These are phyloP conservation scores for Curvularia sp. DNA, from an alignment of 2,329 filamentous ascomycete species.

Conservation along the genomic window DNA sequence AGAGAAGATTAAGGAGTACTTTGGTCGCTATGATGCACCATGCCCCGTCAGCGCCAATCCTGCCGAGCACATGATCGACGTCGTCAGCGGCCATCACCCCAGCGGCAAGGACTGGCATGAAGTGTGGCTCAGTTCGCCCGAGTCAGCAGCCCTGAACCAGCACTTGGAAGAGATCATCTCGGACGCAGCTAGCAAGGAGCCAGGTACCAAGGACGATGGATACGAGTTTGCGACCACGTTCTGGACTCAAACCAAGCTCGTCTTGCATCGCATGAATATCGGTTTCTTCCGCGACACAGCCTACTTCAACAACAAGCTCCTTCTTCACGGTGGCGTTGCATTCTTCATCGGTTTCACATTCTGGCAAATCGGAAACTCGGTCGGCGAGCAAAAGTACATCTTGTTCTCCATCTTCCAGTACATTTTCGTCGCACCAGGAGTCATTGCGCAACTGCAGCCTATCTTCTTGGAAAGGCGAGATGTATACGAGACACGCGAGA, in stretches of 20 bases:
- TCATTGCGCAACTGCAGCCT: conserved; percentile 51
- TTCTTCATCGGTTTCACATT: conserved; percentile 41
- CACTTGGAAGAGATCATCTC: conserved; percentile 50
- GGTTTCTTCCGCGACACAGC: conserved; percentile 34
- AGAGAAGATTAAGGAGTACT: conserved; percentile 64
- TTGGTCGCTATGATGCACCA: conserved; percentile 59
- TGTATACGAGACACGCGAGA: conserved; percentile 66
- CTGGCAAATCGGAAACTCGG: conserved; percentile 34
- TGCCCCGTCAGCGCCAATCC: conserved; percentile 59
- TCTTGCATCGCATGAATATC: conserved; percentile 32
- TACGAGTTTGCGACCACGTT: conserved; percentile 42
- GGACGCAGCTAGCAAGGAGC: conserved; percentile 48
- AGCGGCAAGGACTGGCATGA: conserved; percentile 53
- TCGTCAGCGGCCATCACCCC: conserved; percentile 54
- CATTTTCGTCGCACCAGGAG: conserved; percentile 51
- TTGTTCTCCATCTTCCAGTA: conserved; percentile 60
- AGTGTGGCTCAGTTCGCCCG: conserved; percentile 49
- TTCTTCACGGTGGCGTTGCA: conserved; percentile 31
- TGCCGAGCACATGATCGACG: conserved; percentile 81
- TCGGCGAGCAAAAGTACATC: conserved; percentile 51
- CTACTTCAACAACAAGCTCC: conserved; percentile 39
- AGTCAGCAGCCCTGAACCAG: conserved; percentile 40
- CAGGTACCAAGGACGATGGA: conserved; percentile 50
- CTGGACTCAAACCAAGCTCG: conserved; percentile 35
- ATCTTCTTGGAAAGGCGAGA: conserved; percentile 54